A percentile compares a stretch with the other conserved stretches of the same genome.
phyloP scores from a whole-genome alignment of 2,329 filamentous ascomycete species.

The Sclerotinia sclerotiorum region DNA sequence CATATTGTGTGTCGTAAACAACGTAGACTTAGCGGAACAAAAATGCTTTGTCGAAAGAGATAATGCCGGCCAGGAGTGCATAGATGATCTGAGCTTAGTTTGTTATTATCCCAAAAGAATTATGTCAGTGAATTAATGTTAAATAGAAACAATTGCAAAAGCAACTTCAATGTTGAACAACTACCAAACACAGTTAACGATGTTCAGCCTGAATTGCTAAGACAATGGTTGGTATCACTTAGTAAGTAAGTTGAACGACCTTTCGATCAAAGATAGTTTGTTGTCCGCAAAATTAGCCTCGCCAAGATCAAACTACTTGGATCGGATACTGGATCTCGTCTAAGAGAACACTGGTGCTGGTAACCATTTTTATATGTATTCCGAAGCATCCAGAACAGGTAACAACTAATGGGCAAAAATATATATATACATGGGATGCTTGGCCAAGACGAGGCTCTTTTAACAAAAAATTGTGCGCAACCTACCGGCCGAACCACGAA shows the following conservation, averaged over 20 bases:
- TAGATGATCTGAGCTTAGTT: no score
- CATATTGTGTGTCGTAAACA: not conserved
- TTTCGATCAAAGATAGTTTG: not conserved
- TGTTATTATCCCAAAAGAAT: not conserved
- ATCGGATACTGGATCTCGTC: not conserved
- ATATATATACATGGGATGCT: not conserved
- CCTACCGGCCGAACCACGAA: not conserved
- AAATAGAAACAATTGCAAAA: no score
- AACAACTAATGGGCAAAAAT: not conserved
- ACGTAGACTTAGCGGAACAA: not conserved
- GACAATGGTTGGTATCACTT: not conserved
- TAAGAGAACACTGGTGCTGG: not conserved
- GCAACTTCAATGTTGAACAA: not conserved
- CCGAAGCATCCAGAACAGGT: no score
- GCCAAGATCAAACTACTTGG: not conserved
- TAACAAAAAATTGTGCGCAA: not conserved
- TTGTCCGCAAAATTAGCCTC: no score
- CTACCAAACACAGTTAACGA: not conserved
- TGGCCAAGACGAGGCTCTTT: not conserved
- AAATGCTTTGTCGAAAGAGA: not conserved
- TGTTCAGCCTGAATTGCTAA: not conserved
- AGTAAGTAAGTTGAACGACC: not conserved
- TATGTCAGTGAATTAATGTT: not conserved
- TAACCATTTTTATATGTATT: no score
- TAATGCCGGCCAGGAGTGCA: not conserved